Percentiles rank a stretch among this genome's conserved stretches.
Evolutionary conservation across 164 flowering plant species (phyloP).

Genomic region (Chimonanthus praecox): DNA sequence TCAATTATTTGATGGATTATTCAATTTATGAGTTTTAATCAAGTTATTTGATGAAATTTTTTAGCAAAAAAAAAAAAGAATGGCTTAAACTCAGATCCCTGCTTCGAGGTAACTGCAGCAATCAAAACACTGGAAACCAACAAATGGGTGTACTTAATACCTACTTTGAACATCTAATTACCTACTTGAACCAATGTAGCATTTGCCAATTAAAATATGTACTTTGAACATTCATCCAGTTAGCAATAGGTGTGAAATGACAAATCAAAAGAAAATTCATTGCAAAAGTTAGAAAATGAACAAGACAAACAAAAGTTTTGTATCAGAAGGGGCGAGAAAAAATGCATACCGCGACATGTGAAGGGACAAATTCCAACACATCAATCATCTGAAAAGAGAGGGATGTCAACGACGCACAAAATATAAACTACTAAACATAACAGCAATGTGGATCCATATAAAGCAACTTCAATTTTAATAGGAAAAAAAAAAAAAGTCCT

Average conservation of each 20-base stretch:
- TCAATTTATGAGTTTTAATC: no score
- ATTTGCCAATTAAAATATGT: no score
- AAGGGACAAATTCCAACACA: constrained; percentile 71
- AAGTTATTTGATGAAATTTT: no score
- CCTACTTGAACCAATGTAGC: no score
- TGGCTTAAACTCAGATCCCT: no score
- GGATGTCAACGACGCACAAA: constrained; percentile 1
- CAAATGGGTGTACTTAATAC: no score
- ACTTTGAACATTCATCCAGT: no score
- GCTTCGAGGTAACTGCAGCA: no score
- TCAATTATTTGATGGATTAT: no score
- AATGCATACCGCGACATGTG: constrained; percentile 84
- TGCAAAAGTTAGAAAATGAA: neutral
- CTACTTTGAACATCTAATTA: no score
- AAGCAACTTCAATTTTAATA: neutral
- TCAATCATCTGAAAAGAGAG: constrained; percentile 69
- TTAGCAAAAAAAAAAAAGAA: no score
- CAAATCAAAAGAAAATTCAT: neutral
- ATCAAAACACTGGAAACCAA: no score
- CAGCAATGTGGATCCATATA: neutral
- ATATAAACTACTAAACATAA: neutral
- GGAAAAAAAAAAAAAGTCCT: neutral
- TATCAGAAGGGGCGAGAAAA: neutral
- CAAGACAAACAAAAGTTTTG: neutral
- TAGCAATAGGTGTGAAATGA: neutral